Percentiles rank a stretch among this genome's conserved stretches.
Conservation (phyloP, 2,329 filamentous ascomycete species). For the Hypoxylon rubiginosum region DNA sequence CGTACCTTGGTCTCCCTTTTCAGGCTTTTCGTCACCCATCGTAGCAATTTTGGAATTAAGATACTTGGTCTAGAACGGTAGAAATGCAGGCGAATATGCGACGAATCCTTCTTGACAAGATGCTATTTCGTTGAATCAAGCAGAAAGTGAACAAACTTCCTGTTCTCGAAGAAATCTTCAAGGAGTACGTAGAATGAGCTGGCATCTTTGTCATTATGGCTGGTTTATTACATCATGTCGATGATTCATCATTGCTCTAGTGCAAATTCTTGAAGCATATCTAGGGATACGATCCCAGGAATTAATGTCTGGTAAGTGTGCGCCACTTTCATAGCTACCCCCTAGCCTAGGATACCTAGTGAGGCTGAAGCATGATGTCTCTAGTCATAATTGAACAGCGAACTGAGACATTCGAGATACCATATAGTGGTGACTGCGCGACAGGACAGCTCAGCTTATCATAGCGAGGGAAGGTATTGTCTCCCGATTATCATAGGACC, state of each 20-base stretch:
- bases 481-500: neutral
- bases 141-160: neutral
- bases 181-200: neutral
- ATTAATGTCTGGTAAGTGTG: constrained; percentile 5
- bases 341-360: neutral
- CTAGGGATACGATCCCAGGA: constrained; percentile 8
- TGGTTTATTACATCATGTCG: constrained; percentile 36
- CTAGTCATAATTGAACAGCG: neutral
- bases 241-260: constrained; percentile 47
- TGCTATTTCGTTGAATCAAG: neutral
- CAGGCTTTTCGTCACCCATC: constrained; percentile 37
- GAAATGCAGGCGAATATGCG: neutral
- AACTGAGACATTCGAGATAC: neutral
- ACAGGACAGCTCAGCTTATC: neutral
- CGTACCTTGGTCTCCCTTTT: constrained; percentile 49
- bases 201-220: constrained; percentile 9
- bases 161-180: constrained; percentile 6
- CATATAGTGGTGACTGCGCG: neutral
- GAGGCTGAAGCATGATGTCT: neutral
- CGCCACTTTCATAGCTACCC: constrained; percentile 18
- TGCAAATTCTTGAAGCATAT: constrained; percentile 25
- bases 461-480: neutral
- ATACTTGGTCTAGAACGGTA: neutral
- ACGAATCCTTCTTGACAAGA: neutral
- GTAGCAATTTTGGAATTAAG: neutral